These are phyloP conservation scores for Sclerotinia subarctica DNA, from an alignment of 2,329 filamentous ascomycete species.

Conservation along the genomic window DNA sequence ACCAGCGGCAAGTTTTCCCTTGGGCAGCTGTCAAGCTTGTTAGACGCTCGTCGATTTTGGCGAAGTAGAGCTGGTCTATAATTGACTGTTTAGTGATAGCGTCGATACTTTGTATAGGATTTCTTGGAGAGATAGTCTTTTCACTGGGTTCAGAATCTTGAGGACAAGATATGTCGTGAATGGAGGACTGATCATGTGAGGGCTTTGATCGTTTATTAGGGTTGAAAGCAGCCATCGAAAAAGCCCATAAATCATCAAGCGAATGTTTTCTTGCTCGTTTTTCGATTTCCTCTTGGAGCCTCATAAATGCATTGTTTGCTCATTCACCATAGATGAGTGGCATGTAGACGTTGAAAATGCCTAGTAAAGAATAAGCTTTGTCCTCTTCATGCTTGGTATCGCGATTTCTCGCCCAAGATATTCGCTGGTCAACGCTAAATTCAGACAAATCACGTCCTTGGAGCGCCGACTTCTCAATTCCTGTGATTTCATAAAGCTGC, in stretches of 20 bases:
- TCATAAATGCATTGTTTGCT: slow-evolving; percentile 32
- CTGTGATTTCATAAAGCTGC: slow-evolving; percentile 23
- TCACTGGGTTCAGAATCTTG: not conserved
- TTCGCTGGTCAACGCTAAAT: slow-evolving; percentile 36
- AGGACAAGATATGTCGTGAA: not conserved
- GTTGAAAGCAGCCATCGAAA: slow-evolving; percentile 18
- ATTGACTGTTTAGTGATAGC: slow-evolving; percentile 29
- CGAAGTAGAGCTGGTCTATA: slow-evolving; percentile 41
- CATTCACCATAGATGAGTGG: slow-evolving; percentile 44
- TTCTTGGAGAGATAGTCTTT: not conserved
- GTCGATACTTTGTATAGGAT: slow-evolving; percentile 18
- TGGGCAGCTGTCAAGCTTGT: slow-evolving; percentile 41
- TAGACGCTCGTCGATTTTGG: slow-evolving; percentile 41
- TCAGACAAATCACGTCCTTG: slow-evolving; percentile 19
- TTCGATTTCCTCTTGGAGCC: slow-evolving; percentile 40
- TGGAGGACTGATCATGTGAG: slow-evolving; percentile 12
- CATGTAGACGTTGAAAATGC: slow-evolving; percentile 46
- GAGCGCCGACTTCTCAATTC: slow-evolving; percentile 22
- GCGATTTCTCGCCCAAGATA: slow-evolving; percentile 40
- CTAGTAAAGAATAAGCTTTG: slow-evolving; percentile 42
- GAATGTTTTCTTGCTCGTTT: slow-evolving; percentile 22
- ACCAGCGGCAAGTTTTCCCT: slow-evolving; percentile 43
- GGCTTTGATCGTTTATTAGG: slow-evolving; percentile 24
- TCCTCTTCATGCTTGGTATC: slow-evolving; percentile 42
- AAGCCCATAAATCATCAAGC: slow-evolving; percentile 20